These are phyloP conservation scores for Nannochloris sp. DNA, from an alignment of 139 green algal genomes.

Conservation along the genomic window DNA sequence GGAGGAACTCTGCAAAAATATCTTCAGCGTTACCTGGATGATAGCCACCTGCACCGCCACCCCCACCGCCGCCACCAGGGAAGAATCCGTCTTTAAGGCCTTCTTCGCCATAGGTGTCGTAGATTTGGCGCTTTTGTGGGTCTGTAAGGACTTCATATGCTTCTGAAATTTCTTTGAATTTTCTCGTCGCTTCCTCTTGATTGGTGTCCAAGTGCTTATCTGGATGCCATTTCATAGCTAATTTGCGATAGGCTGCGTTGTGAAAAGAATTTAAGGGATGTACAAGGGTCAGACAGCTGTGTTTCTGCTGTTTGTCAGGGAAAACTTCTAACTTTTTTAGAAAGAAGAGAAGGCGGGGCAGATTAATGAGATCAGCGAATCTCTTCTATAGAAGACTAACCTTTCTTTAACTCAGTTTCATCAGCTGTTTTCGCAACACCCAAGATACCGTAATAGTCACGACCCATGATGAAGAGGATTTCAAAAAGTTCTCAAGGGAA, in stretches of 20 bases:
- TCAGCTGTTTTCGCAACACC: slow-evolving; percentile 57
- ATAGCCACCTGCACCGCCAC: slow-evolving; percentile 33
- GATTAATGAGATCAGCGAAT: too few species aligned
- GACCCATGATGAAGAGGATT: too few species aligned
- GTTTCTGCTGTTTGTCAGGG: too few species aligned
- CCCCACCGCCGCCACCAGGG: slow-evolving; percentile 8
- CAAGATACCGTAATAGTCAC: slow-evolving; percentile 75
- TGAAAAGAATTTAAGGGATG: neutral
- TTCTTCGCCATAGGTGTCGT: slow-evolving; percentile 78
- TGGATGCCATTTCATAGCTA: slow-evolving; percentile 79
- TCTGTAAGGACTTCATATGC: slow-evolving; percentile 83
- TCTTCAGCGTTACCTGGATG: slow-evolving; percentile 58
- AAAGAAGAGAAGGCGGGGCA: too few species aligned
- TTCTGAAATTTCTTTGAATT: slow-evolving; percentile 83
- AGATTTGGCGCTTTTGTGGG: slow-evolving; percentile 71
- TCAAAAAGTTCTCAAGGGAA: too few species aligned
- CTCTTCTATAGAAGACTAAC: slow-evolving; percentile 17
- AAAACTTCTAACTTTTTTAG: too few species aligned
- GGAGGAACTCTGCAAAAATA: slow-evolving; percentile 74
- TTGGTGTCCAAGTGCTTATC: slow-evolving; percentile 71
- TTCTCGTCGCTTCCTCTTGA: slow-evolving; percentile 47
- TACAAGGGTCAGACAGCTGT: neutral
- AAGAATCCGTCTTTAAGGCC: slow-evolving; percentile 66
- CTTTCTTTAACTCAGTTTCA: slow-evolving; percentile 76
- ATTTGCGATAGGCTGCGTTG: slow-evolving; percentile 67